A percentile compares a stretch with the other conserved stretches of the same genome.
Conservation (phyloP, 2,329 filamentous ascomycete genomes). For the Colletotrichum sp. region DNA sequence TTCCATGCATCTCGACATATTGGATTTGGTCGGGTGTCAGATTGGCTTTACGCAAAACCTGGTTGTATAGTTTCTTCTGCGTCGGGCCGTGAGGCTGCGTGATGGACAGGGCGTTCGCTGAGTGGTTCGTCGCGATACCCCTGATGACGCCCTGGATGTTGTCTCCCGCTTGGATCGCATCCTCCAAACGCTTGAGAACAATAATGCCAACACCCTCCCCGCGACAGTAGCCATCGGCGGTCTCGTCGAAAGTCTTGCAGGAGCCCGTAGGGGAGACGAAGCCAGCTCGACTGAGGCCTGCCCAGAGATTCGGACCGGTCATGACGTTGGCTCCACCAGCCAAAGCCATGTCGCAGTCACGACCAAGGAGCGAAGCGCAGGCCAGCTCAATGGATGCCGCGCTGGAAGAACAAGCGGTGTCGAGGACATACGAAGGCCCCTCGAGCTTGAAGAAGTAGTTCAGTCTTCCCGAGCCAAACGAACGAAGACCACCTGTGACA, state of each 20-base stretch:
- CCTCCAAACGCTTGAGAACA: conserved; percentile 43
- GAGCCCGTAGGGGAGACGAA: conserved; percentile 19
- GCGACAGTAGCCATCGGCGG: conserved; percentile 46
- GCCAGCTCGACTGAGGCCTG: neutral
- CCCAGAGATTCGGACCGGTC: conserved; percentile 53
- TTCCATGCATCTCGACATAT: conserved; percentile 7
- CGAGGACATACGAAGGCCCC: conserved; percentile 25
- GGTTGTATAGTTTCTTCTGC: conserved; percentile 24
- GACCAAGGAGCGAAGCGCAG: conserved; percentile 65
- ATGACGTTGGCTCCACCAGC: conserved; percentile 68
- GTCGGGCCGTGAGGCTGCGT: conserved; percentile 26
- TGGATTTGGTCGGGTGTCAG: conserved; percentile 51
- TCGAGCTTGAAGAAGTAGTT: conserved; percentile 31
- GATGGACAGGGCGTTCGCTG: neutral
- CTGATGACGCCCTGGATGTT: conserved; percentile 33
- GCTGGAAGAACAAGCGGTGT: conserved; percentile 28
- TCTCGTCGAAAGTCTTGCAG: conserved; percentile 33
- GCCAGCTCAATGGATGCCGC: conserved; percentile 18
- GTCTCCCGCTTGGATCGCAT: conserved; percentile 45
- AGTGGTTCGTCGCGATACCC: conserved; percentile 1
- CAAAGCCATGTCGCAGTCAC: conserved; percentile 68
- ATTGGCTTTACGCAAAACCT: neutral
- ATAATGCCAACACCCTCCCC: conserved; percentile 45
- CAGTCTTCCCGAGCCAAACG: conserved; percentile 35
- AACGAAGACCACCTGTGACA: conserved; percentile 31